A percentile compares a stretch with the other conserved stretches of the same genome.
Conservation (phyloP, 805 yeast genomes). For the Torulaspora gathmanii region DNA sequence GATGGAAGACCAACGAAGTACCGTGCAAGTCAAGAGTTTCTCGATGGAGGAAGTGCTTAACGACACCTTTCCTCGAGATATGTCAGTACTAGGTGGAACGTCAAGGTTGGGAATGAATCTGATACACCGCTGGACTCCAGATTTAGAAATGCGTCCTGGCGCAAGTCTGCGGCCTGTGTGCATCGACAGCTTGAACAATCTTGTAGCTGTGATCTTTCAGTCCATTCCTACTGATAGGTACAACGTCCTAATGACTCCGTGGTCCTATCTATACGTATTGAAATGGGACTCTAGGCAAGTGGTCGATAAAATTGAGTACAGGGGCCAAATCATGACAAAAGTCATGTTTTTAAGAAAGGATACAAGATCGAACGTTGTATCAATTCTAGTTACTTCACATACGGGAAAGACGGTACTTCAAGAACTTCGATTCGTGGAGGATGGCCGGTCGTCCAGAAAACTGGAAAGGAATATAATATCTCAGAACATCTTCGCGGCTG, state of each 20-base stretch:
- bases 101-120: neutral
- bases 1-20: slow-evolving; percentile 12
- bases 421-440: slow-evolving; percentile 18
- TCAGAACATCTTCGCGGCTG: slow-evolving; percentile 20
- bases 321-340: slow-evolving; percentile 20
- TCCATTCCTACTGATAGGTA: slow-evolving; percentile 5
- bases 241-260: slow-evolving; percentile 2
- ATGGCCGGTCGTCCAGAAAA: neutral
- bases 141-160: neutral
- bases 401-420: slow-evolving; percentile 26
- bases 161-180: slow-evolving; percentile 11
- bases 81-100: neutral
- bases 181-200: slow-evolving; percentile 10
- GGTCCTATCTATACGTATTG: slow-evolving; percentile 14
- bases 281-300: slow-evolving; percentile 16
- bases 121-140: slow-evolving; percentile 2
- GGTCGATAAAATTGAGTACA: slow-evolving; percentile 22
- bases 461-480: slow-evolving; percentile 22
- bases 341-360: slow-evolving; percentile 19
- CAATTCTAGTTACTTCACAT: slow-evolving; percentile 20
- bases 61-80: slow-evolving; percentile 3
- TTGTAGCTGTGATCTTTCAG: slow-evolving; percentile 12
- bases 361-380: slow-evolving; percentile 10
- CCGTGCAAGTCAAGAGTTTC: slow-evolving; percentile 12
- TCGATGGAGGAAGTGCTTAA: slow-evolving; percentile 14